A percentile compares a stretch with the other conserved stretches of the same genome.
Evolutionary conservation across 2,329 filamentous ascomycete genomes (phyloP).

Genomic region (Raffaelea arxii): DNA sequence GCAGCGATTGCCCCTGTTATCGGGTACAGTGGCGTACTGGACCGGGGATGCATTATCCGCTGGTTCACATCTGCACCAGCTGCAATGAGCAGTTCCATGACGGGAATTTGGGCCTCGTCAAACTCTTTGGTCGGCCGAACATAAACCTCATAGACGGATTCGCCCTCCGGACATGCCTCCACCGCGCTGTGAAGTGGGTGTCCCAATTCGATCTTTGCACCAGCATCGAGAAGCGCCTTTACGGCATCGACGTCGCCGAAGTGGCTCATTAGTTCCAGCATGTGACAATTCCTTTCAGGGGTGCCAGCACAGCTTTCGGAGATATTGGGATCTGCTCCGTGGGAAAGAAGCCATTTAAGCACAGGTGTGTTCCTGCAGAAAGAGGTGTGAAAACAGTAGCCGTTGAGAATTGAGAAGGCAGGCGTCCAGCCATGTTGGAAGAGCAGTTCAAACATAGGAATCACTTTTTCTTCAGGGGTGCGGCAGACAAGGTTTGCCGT

Average conservation of each 20-base stretch:
- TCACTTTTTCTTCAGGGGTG: background rate
- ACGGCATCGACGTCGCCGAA: background rate
- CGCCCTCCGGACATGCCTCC: background rate
- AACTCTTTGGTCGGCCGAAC: background rate
- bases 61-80: background rate
- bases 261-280: background rate
- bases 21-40: background rate
- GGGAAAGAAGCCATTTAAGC: background rate
- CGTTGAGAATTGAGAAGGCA: background rate
- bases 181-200: background rate
- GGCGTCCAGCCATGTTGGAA: slow-evolving; percentile 1
- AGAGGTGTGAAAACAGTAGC: background rate
- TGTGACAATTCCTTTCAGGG: background rate
- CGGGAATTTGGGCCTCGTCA: background rate
- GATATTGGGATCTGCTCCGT: slow-evolving; percentile 2
- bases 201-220: background rate
- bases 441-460: background rate
- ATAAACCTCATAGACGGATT: too few species aligned
- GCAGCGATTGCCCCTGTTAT: too few species aligned
- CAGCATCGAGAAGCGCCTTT: background rate
- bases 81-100: background rate
- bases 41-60: background rate
- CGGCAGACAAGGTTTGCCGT: background rate
- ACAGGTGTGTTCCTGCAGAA: background rate
- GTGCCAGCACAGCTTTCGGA: background rate